A percentile compares a stretch with the other conserved stretches of the same genome.
phyloP scores from a whole-genome alignment of 192 early-diverging fungal species.

The Backusella macrospora region DNA sequence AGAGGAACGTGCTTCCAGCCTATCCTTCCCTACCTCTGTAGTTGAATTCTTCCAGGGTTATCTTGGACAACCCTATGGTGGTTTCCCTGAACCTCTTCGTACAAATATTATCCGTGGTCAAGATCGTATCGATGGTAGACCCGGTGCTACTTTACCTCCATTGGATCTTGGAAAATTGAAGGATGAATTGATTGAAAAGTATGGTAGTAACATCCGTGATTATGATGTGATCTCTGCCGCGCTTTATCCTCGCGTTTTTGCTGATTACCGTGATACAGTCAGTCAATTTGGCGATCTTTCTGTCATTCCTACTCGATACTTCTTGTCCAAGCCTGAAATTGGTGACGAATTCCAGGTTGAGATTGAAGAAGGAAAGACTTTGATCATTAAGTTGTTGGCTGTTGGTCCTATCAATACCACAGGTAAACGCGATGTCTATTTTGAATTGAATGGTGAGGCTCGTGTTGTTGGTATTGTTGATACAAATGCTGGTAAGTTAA shows the following conservation, averaged over 20 bases:
- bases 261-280: conserved; percentile 72
- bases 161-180: conserved; percentile 79
- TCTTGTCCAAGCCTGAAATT: conserved; percentile 82
- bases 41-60: conserved; percentile 97
- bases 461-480: conserved; percentile 78
- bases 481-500: conserved; percentile 44
- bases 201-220: conserved; percentile 78
- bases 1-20: conserved; percentile 65
- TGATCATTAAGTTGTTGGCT: conserved; percentile 89
- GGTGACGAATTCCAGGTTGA: conserved; percentile 89
- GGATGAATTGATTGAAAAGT: conserved; percentile 76
- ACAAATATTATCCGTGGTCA: conserved; percentile 77
- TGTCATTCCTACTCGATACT: conserved; percentile 86
- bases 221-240: conserved; percentile 86
- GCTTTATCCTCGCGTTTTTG: conserved; percentile 92
- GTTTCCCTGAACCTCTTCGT: conserved; percentile 90
- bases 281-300: conserved; percentile 85
- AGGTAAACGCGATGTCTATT: conserved; percentile 88
- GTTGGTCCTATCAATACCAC: conserved; percentile 81
- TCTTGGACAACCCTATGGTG: conserved; percentile 91
- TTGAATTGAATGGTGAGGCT: conserved; percentile 93
- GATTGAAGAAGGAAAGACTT: conserved; percentile 82
- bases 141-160: conserved; percentile 78
- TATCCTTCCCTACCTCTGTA: conserved; percentile 93
- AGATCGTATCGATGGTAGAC: conserved; percentile 78